Evolutionary conservation across 495 filamentous ascomycete species (phyloP), one percentile per base, ranked within the genome.

Genomic region (Tuber indicum): DNA sequence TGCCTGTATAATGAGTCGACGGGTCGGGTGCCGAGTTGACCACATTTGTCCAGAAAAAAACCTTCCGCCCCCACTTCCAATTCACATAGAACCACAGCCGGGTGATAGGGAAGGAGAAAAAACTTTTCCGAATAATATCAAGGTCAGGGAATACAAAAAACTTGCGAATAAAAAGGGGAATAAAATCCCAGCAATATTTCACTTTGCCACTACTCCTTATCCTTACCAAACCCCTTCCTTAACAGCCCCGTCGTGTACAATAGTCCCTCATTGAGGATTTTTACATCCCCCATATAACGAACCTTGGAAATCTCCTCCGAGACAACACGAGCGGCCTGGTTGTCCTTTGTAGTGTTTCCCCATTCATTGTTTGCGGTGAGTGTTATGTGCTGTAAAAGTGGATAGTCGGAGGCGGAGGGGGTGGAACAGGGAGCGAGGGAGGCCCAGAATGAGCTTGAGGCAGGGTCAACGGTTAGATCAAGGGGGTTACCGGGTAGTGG

Each of bases 191-290:
- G 58, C 26, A 66, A 66, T 36, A 36, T 26, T 19, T 32, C 32
- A 16, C 58, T 70, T 72, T 46, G 52, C 73, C 47, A 47, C 49
- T 77, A 79, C 66, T 84, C 83, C 72, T 82, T 78, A 12, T 86
- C 87, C 47, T 87, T 87, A n/a, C 82, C 83, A 23, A 86, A 87
- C 26, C 87, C 88, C 86, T 96, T 98, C 72, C 94, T 87, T 72
- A 97, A 86, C 75, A 90, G 91, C 72, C 90, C 91, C 71, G 93
- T 84, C 3, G 86, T 86, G 84, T 97, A 97, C 74, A 97, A 77
- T 0, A 90, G 84, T 71, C 90, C 89, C 19, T 87, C 85, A 41
- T 91, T 76, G 58, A 87, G 84, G 52, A 86, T 82, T 23, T 85
- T 80, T n/a, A 74, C 76, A 42, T 71, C 82, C 3, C 72, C 72